phyloP scores from a whole-genome alignment of 1,284 basidiomycete species.

The Violaceomyces palustris region DNA sequence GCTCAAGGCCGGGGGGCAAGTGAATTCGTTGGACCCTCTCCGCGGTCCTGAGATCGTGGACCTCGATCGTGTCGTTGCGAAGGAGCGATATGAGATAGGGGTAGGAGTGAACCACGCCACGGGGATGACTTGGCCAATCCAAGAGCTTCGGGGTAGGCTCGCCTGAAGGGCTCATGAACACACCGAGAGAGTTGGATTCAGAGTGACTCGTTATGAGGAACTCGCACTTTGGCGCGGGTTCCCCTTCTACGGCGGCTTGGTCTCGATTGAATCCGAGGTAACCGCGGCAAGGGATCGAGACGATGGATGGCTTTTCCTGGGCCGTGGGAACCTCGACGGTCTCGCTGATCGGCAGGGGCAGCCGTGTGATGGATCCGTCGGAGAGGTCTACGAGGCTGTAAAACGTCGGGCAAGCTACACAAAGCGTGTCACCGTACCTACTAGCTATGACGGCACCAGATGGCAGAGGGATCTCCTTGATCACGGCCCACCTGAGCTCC shows the following conservation, averaged over 20 bases:
- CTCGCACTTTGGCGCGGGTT: slow-evolving; percentile 13
- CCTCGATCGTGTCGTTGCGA: slow-evolving; percentile 43
- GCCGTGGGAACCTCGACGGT: slow-evolving; percentile 41
- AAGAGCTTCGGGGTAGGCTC: slow-evolving; percentile 47
- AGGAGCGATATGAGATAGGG: slow-evolving; percentile 38
- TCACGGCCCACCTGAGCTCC: slow-evolving; percentile 29
- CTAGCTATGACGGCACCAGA: slow-evolving; percentile 45
- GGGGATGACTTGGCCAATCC: slow-evolving; percentile 50
- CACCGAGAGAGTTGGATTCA: slow-evolving; percentile 40
- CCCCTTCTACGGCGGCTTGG: too few relatives aligned
- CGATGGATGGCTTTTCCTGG: slow-evolving; percentile 40
- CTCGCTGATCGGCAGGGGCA: slow-evolving; percentile 49
- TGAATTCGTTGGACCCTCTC: slow-evolving; percentile 22
- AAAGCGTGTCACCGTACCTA: slow-evolving; percentile 38
- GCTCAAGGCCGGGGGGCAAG: slow-evolving; percentile 31
- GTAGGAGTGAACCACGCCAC: slow-evolving; percentile 34
- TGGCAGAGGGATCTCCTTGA: slow-evolving; percentile 39
- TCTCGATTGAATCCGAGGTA: too few relatives aligned
- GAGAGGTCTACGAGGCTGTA: slow-evolving; percentile 45
- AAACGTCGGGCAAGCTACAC: slow-evolving; percentile 41
- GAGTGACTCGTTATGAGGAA: slow-evolving; percentile 50
- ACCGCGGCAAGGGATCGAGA: slow-evolving; percentile 21
- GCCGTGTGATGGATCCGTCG: slow-evolving; percentile 21
- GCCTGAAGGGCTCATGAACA: slow-evolving; percentile 43
- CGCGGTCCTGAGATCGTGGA: slow-evolving; percentile 28